Evolutionary conservation across 305 asterid species (phyloP).

Genomic region (Solanum hybrid): DNA sequence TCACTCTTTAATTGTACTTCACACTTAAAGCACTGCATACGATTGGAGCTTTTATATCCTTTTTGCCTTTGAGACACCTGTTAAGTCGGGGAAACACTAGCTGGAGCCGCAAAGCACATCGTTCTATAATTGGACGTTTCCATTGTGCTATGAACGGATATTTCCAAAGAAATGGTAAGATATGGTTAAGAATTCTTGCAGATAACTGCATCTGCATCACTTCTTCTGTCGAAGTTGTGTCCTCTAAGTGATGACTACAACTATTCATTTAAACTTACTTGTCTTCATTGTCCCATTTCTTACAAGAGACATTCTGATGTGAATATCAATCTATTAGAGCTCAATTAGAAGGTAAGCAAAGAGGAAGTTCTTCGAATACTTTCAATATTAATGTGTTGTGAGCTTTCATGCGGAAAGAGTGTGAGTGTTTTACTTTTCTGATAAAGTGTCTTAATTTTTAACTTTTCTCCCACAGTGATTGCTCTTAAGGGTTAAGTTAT

Average conservation of each 20-base stretch:
- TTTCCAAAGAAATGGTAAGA: background rate
- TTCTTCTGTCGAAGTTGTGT: background rate
- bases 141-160: background rate
- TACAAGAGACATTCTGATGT: background rate
- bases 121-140: background rate
- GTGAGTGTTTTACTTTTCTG: background rate
- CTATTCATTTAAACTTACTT: background rate
- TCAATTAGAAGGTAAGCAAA: background rate
- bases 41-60: background rate
- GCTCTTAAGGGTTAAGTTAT: background rate
- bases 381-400: background rate
- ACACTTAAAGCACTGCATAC: background rate
- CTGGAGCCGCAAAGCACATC: background rate
- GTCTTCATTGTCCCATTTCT: background rate
- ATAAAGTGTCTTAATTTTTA: background rate
- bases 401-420: background rate
- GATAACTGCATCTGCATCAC: background rate
- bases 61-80: background rate
- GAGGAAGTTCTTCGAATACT: background rate
- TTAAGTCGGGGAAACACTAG: background rate
- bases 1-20: background rate
- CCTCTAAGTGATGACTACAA: background rate
- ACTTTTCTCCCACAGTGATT: background rate
- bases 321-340: background rate
- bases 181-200: background rate